Evolutionary conservation across 306 rosid genomes (phyloP).

Genomic region (Sindora glabra): DNA sequence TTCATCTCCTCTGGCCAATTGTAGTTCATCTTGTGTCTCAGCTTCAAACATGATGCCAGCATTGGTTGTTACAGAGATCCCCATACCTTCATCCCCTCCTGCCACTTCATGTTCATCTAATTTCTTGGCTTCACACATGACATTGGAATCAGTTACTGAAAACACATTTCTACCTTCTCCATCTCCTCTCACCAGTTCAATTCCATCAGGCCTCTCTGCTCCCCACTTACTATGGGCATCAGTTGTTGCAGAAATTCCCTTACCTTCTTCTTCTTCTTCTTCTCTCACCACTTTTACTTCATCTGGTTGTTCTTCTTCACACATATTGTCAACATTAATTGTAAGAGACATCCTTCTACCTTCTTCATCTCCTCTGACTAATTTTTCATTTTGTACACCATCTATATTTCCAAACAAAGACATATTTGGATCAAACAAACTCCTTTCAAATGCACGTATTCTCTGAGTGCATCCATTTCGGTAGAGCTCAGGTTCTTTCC

Average conservation of each 20-base stretch:
- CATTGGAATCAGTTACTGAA: too few relatives aligned
- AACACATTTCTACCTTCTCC: conserved; percentile 19
- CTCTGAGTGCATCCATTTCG: conserved; percentile 78
- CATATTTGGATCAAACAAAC: conserved; percentile 37
- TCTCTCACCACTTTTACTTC: conserved; percentile 23
- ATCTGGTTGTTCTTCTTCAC: conserved; percentile 26
- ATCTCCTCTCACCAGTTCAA: conserved; percentile 1
- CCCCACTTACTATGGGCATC: conserved; percentile 17
- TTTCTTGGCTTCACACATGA: too few relatives aligned
- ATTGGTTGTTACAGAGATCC: too few relatives aligned
- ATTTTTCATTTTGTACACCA: conserved; percentile 28
- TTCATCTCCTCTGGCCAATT: conserved; percentile 7
- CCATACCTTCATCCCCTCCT: too few relatives aligned
- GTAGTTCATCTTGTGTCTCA: too few relatives aligned
- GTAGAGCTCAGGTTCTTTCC: conserved; percentile 58
- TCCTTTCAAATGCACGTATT: conserved; percentile 76
- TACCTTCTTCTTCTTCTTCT: conserved; percentile 35
- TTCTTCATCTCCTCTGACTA: conserved; percentile 33
- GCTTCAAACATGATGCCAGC: too few relatives aligned
- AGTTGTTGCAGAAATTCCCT: conserved; percentile 22
- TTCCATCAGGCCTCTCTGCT: not conserved
- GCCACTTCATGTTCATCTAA: too few relatives aligned
- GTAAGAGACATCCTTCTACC: conserved; percentile 22
- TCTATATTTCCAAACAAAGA: conserved; percentile 43
- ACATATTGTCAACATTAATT: conserved; percentile 16